phyloP scores from a whole-genome alignment of 805 yeast species.

The Ogataea haglerorum region DNA sequence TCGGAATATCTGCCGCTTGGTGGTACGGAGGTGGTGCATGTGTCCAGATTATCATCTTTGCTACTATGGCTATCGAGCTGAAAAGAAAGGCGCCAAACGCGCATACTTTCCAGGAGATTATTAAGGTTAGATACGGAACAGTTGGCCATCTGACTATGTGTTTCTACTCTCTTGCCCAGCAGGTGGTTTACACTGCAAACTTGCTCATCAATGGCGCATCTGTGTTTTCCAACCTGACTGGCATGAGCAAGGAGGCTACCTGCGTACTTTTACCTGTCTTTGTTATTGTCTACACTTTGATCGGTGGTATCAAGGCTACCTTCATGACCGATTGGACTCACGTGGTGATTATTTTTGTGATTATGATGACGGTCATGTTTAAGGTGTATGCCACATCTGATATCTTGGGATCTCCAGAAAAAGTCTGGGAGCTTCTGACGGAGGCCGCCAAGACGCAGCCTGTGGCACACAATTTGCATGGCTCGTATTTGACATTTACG shows the following conservation, averaged over 20 bases:
- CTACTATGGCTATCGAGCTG: slow-evolving; percentile 32
- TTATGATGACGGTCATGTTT: slow-evolving; percentile 30
- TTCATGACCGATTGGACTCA: slow-evolving; percentile 39
- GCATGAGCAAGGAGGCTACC: slow-evolving; percentile 34
- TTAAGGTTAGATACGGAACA: slow-evolving; percentile 33
- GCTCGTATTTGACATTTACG: slow-evolving; percentile 26
- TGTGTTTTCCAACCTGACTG: slow-evolving; percentile 32
- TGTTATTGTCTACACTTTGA: slow-evolving; percentile 35
- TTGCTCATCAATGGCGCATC: slow-evolving; percentile 35
- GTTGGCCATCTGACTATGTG: slow-evolving; percentile 29
- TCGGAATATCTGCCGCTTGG: slow-evolving; percentile 37
- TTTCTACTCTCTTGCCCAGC: slow-evolving; percentile 28
- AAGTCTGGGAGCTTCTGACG: slow-evolving; percentile 32
- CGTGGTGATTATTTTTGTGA: slow-evolving; percentile 34
- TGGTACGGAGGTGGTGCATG: slow-evolving; percentile 36
- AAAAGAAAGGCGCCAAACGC: slow-evolving; percentile 36
- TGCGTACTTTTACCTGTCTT: slow-evolving; percentile 35
- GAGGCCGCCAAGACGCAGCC: slow-evolving; percentile 25
- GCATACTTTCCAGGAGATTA: slow-evolving; percentile 36
- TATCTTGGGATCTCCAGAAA: slow-evolving; percentile 34
- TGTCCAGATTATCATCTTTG: slow-evolving; percentile 34
- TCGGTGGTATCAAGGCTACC: slow-evolving; percentile 41
- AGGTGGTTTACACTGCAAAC: slow-evolving; percentile 32
- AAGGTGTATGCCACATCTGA: slow-evolving; percentile 30
- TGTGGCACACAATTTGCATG: slow-evolving; percentile 19